Base-by-base conservation (phyloP, 306 rosid genomes). In the Arachis hypogaea region DNA sequence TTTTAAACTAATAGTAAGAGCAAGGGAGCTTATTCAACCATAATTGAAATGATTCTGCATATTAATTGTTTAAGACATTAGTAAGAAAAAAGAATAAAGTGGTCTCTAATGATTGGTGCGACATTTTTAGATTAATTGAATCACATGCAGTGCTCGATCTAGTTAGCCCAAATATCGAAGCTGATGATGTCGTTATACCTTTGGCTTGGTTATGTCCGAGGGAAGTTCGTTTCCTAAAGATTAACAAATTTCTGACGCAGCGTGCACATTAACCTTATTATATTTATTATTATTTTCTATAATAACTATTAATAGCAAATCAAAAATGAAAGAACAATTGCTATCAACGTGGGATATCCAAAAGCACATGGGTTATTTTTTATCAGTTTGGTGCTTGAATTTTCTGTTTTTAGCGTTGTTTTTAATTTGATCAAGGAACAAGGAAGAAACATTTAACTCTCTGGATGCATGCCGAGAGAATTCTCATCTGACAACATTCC, bases 351-450 rank as follows among this genome's bases (percentile, higher is more conserved):
- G 59, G 67, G 74, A 33, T 68, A 64, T 73, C 84, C 66, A 57
- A 78, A 82, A 16, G 81, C 88, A 86, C 88, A 76, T 81, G 88
- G 78, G 78, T 67, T 71, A 67, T 2, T 65, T 77, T 82, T 80
- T 80, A 41, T 41, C 51, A 63, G 33, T 63, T 63, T 63, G 12
- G 82, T 79, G 88, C 73, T 71, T 66, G 59, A 76, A 46, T 64
- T 72, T 71, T 79, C 80, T 75, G 83, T 82, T 71, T 82, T 43
- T 71, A 22, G 71, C 6, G 69, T 68, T 80, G 83, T 79, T 76
- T 10, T 59, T 47, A 72, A 33, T 33, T 33, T 33, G 38, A 33
- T 33, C 4, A 33, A 33, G 38, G 38, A 33, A 7, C 75, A 61
- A 72, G 61, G 63, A 68, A 66, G 33, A 68, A 58, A 50, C 75